Base-by-base conservation (phyloP, 805 yeast species). In the Lipomyces spencermartinsiae region DNA sequence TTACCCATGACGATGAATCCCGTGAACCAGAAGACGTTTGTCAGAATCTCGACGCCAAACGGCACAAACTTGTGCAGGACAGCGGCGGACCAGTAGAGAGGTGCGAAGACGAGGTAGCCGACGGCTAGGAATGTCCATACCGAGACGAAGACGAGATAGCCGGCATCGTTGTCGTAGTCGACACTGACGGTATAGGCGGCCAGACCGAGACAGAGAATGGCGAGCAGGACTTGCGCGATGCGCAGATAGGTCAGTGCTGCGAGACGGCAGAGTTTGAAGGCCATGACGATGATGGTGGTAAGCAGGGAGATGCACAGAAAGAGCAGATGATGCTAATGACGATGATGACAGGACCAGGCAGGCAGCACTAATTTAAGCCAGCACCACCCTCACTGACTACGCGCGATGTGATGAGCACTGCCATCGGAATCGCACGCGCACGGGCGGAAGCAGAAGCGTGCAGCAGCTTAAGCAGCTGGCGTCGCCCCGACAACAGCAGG, bases 11-110 rank as follows among this genome's bases (percentile, higher is more conserved):
- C 64, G 22, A 66, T 59, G 56, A 63, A 60, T 22, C 60, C 70
- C 6, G 64, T 19, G 19, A 60, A 66, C 69, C 69, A 66, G 63
- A 66, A 66, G 43, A 66, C 55, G 29, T 51, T 51, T 8, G 62
- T 58, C 57, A 66, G 43, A 14, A 56, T 19, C 51, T 66, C 69
- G 29, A 66, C 51, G 22, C 31, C 64, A n/a, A 61, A 61, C 25
- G 63, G 67, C 25, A 22, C 35, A 56, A 29, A 25, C 25, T n/a
- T n/a, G 39, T 34, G 43, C 39, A 56, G 29, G 31, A 59, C 31
- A 46, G 16, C 46, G 0, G 5, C 1, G 39, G 56, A 4, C 55
- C n/a, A 46, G 35, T 25, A 29, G 56, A 39, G 4, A 3, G 35
- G 54, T 4, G 56, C 55, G 55, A 66, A 14, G 58, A 57, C 49